Evolutionary conservation across 352 stramenopile genomes (phyloP).

Genomic region (Globisporangium perplexum): DNA sequence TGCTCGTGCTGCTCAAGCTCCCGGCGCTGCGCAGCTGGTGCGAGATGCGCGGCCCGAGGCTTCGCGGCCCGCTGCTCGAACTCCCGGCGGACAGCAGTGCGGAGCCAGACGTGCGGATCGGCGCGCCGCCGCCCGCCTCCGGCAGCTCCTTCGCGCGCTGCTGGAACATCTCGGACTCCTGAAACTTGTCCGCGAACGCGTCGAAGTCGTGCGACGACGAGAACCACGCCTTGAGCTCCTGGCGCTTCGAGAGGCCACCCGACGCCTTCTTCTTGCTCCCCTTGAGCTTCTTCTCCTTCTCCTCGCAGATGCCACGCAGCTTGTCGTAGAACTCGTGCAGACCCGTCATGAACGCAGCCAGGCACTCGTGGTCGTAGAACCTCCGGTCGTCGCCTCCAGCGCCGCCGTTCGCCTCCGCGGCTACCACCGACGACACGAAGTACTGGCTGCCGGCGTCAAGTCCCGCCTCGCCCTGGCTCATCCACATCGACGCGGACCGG

Average conservation of each 20-base stretch:
- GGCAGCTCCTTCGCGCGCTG: slow-evolving; percentile 32
- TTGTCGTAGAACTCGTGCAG: slow-evolving; percentile 71
- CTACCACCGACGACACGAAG: slow-evolving; percentile 16
- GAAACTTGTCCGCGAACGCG: slow-evolving; percentile 72
- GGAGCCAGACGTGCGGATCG: slow-evolving; percentile 8
- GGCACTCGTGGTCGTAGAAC: slow-evolving; percentile 59
- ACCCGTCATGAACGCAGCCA: slow-evolving; percentile 39
- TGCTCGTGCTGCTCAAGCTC: slow-evolving; percentile 55
- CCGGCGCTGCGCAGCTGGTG: slow-evolving; percentile 55
- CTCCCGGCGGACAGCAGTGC: slow-evolving; percentile 34
- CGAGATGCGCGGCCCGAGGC: slow-evolving; percentile 22
- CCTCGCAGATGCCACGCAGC: slow-evolving; percentile 38
- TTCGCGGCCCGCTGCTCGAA: slow-evolving; percentile 20
- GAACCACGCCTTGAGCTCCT: slow-evolving; percentile 85
- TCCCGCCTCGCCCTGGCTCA: slow-evolving; percentile 7
- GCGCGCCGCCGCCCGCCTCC: not conserved
- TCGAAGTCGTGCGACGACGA: slow-evolving; percentile 81
- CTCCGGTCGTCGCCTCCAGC: slow-evolving; percentile 37
- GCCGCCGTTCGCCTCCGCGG: not conserved
- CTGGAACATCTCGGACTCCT: slow-evolving; percentile 40
- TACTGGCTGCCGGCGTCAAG: slow-evolving; percentile 23
- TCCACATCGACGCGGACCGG: slow-evolving; percentile 18
- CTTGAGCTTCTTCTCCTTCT: slow-evolving; percentile 53
- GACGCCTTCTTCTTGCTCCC: slow-evolving; percentile 48
- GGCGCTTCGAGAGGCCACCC: slow-evolving; percentile 54